phyloP scores from a whole-genome alignment of 495 filamentous ascomycete genomes.

The Xylaria intraflava region DNA sequence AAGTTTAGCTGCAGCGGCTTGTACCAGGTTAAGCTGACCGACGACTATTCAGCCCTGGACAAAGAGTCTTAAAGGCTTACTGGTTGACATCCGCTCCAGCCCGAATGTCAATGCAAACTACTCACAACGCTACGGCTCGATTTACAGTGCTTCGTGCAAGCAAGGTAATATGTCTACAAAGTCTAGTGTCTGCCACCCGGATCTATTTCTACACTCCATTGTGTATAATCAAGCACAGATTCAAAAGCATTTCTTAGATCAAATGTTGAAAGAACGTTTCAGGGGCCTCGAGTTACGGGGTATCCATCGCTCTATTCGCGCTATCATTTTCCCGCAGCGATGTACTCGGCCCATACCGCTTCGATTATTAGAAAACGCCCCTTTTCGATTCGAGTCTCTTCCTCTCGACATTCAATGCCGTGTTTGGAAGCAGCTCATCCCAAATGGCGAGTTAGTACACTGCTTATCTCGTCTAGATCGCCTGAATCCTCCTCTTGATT shows the following conservation, averaged over 20 bases:
- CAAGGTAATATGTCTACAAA: constrained; percentile 6
- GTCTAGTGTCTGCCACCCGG: not conserved
- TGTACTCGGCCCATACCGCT: not conserved
- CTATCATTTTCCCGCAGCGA: not conserved
- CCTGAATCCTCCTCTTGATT: constrained; percentile 8
- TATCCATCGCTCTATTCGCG: not conserved
- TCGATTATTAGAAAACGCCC: not conserved
- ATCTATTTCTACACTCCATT: not conserved
- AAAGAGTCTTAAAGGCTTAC: not conserved
- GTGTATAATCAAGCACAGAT: not conserved
- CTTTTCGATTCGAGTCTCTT: constrained; percentile 25
- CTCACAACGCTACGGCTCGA: not conserved
- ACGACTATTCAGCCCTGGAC: not conserved
- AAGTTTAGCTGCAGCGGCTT: not conserved
- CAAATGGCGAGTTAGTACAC: constrained; percentile 27
- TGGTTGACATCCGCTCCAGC: not conserved
- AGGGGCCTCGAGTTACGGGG: not conserved
- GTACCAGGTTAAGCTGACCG: not conserved
- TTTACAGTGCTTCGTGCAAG: not conserved
- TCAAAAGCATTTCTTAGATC: not conserved
- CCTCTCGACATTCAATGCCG: constrained; percentile 21
- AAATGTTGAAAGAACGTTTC: not conserved
- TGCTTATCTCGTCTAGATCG: constrained; percentile 36
- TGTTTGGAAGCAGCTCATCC: constrained; percentile 26
- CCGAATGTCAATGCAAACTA: not conserved